Conservation (phyloP, 2,329 filamentous ascomycete species). For the Tricladium varicosporioides region DNA sequence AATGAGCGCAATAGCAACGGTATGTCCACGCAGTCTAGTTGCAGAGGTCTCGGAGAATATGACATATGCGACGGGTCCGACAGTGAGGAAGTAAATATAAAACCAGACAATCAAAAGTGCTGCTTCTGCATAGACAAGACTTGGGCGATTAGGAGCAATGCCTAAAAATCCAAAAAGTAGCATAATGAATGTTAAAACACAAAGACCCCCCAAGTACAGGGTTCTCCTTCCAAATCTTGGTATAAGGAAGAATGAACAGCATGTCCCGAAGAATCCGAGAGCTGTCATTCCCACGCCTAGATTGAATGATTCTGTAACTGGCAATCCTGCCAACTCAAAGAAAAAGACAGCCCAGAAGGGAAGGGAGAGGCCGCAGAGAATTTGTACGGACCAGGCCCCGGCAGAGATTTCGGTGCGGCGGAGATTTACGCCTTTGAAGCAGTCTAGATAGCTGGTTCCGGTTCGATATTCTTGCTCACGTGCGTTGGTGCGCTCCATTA, state of each 20-base stretch:
- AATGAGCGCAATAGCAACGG: conserved; percentile 14
- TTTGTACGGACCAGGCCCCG: background rate
- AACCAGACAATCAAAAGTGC: conserved; percentile 37
- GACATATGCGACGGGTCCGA: conserved; percentile 13
- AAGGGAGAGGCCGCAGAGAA: background rate
- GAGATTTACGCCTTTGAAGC: conserved; percentile 42
- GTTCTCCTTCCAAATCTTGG: conserved; percentile 46
- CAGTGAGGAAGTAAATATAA: conserved; percentile 38
- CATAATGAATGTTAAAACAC: conserved; percentile 41
- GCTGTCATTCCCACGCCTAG: too few relatives aligned
- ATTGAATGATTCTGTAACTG: too few relatives aligned
- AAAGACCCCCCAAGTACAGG: conserved; percentile 44
- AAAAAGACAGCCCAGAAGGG: conserved; percentile 29
- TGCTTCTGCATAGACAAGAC: conserved; percentile 35
- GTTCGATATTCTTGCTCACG: conserved; percentile 44
- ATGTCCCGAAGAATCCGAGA: too few relatives aligned
- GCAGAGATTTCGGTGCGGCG: conserved; percentile 47
- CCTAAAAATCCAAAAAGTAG: conserved; percentile 40
- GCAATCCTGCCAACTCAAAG: conserved; percentile 48
- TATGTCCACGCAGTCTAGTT: conserved; percentile 26
- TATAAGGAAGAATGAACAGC: too few relatives aligned
- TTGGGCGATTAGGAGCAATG: conserved; percentile 1
- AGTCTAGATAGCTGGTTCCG: conserved; percentile 47
- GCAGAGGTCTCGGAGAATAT: conserved; percentile 9
- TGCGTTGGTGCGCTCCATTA: conserved; percentile 54